A percentile compares a stretch with the other conserved stretches of the same genome.
phyloP scores from a whole-genome alignment of 371 early-diverging fungal species.

The Mortierella sp. region DNA sequence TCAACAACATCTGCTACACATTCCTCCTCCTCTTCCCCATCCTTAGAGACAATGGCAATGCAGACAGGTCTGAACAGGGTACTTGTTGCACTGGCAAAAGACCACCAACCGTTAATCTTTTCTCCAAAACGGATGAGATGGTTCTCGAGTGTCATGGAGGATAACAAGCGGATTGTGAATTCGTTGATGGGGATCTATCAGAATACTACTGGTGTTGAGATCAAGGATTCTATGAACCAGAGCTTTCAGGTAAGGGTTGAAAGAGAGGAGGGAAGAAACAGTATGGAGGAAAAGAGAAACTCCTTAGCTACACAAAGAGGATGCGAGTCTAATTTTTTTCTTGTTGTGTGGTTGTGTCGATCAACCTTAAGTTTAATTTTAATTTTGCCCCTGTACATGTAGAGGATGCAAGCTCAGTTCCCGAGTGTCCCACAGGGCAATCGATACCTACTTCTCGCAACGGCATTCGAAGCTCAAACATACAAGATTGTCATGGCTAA shows the following conservation, averaged over 20 bases:
- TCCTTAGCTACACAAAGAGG: background rate
- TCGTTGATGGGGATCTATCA: conserved; percentile 14
- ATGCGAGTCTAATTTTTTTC: background rate
- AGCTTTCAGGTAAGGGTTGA: background rate
- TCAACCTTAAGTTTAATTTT: background rate
- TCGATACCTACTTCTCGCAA: conserved; percentile 11
- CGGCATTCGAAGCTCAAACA: conserved; percentile 13
- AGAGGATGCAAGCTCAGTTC: conserved; percentile 19
- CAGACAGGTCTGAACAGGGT: conserved; percentile 5
- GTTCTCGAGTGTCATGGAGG: background rate
- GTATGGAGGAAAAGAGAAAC: too few relatives aligned
- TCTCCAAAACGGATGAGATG: conserved; percentile 8
- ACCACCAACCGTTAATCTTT: conserved; percentile 28
- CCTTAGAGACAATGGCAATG: conserved; percentile 13
- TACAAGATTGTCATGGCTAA: conserved; percentile 9
- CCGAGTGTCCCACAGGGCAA: conserved; percentile 13
- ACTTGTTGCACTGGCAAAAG: background rate
- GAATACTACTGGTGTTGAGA: background rate
- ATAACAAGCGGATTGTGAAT: background rate
- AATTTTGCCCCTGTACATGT: background rate
- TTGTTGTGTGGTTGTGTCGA: background rate
- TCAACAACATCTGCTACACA: background rate
- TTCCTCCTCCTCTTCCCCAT: background rate
- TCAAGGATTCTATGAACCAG: background rate
- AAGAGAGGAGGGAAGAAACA: too few relatives aligned